Evolutionary conservation across 768 basidiomycete species (phyloP), one percentile per base, ranked within the genome.

Genomic region (Panaeolus cyanescens): DNA sequence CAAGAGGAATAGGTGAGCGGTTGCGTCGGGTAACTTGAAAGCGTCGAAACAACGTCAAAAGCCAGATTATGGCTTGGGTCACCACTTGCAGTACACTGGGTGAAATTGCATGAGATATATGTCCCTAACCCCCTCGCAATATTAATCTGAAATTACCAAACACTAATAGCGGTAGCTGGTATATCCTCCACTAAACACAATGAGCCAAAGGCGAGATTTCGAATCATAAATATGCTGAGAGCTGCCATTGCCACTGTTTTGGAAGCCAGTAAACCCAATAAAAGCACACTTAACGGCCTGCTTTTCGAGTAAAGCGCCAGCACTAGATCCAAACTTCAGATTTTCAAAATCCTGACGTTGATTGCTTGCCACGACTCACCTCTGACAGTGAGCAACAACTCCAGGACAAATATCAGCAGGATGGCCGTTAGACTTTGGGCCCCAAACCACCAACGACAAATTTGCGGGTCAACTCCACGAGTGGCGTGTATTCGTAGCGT

Each of bases 51-150:
- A 58, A n/a, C 15, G 56, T 58, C 13, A 58, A 13, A 10, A 28
- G 42, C 56, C 56, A 58, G 31, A 58, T 58, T 25, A 58, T 7
- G n/a, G 39, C 31, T n/a, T 58, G 56, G 25, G 9, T 58, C 13
- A 58, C n/a, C 31, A 58, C 30, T 42, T 30, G 25, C 31, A 58
- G 5, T 6, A n/a, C 15, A 22, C 56, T 58, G 19, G 25, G 13
- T 28, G 28, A 31, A 4, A 19, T 6, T 17, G 7, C 2, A 32
- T 58, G 22, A 58, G 33, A 32, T 15, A 22, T 30, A 22, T 36
- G 10, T 3, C 19, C 8, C 13, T 12, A 15, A 9, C 4, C 13
- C 13, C 13, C 13, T 12, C 15, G 31, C 8, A 12, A n/a, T 28
- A 32, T 15, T 12, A 28, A 55, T 30, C 54, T 25, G 40, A 7